Evolutionary conservation across 2,329 filamentous ascomycete genomes (phyloP).

Genomic region (Zymoseptoria tritici): DNA sequence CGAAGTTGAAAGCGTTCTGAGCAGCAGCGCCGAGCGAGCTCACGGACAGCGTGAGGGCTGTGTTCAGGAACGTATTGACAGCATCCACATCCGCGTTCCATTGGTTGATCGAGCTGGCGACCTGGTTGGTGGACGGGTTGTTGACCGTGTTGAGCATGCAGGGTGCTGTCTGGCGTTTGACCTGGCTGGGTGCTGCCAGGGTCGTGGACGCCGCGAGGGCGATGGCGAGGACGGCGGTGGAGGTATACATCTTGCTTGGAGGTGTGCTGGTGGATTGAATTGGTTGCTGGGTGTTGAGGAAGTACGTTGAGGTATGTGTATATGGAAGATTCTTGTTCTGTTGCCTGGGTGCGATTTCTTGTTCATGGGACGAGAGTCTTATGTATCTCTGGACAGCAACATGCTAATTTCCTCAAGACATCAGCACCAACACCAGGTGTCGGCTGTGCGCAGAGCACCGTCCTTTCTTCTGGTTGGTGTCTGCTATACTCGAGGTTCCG

Average conservation of each 20-base stretch:
- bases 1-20: conserved; percentile 5
- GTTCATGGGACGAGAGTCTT: no score
- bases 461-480: no score
- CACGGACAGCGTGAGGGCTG: conserved; percentile 46
- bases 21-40: conserved; percentile 45
- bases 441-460: neutral
- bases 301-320: no score
- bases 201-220: conserved; percentile 1
- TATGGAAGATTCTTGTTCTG: no score
- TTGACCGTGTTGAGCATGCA: conserved; percentile 12
- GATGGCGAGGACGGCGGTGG: conserved; percentile 1
- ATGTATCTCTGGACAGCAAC: neutral
- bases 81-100: conserved; percentile 43
- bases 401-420: neutral
- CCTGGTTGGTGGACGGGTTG: conserved; percentile 4
- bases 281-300: no score
- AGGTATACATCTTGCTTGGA: neutral
- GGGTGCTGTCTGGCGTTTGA: neutral
- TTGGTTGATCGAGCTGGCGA: conserved; percentile 11
- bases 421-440: neutral
- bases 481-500: neutral
- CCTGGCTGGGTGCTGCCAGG: neutral
- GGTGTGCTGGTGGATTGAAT: no score
- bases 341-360: no score
- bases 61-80: conserved; percentile 48